phyloP scores from a whole-genome alignment of 768 basidiomycete species.

The Mycena vitilis region DNA sequence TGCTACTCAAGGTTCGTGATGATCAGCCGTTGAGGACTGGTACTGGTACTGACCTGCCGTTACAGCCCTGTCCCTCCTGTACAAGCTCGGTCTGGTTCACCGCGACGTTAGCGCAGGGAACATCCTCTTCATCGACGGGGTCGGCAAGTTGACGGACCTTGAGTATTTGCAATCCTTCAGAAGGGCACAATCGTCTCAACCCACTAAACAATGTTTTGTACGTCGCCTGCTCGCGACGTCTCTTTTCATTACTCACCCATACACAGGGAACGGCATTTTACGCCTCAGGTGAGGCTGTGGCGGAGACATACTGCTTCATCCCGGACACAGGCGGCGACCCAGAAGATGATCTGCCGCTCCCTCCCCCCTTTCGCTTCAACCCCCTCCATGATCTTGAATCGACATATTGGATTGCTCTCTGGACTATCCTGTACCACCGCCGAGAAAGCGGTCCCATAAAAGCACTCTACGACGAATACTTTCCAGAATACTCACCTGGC shows the following conservation, averaged over 20 bases:
- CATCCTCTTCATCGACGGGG: slow-evolving; percentile 8
- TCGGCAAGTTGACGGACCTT: slow-evolving; percentile 7
- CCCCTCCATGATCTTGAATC: no score
- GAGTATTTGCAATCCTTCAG: slow-evolving; percentile 4
- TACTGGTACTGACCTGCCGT: neutral
- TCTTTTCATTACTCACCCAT: neutral
- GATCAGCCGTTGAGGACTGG: neutral
- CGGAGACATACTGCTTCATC: neutral
- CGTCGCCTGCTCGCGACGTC: neutral
- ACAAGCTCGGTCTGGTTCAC: slow-evolving; percentile 3
- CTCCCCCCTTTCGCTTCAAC: no score
- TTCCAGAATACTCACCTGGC: no score
- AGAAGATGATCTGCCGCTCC: no score
- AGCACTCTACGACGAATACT: no score
- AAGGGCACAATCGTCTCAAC: no score
- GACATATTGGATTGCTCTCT: no score
- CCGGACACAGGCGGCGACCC: no score
- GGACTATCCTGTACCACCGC: no score
- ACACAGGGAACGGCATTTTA: slow-evolving; percentile 5
- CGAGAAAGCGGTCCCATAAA: no score
- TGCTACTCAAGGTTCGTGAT: slow-evolving; percentile 10
- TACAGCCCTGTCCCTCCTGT: neutral
- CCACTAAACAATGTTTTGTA: neutral
- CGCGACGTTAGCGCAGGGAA: no score
- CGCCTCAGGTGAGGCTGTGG: neutral